Percentiles rank a stretch among this genome's conserved stretches.
phyloP scores from a whole-genome alignment of 2,329 filamentous ascomycete genomes.

The Emmonsiellopsis sp. region DNA sequence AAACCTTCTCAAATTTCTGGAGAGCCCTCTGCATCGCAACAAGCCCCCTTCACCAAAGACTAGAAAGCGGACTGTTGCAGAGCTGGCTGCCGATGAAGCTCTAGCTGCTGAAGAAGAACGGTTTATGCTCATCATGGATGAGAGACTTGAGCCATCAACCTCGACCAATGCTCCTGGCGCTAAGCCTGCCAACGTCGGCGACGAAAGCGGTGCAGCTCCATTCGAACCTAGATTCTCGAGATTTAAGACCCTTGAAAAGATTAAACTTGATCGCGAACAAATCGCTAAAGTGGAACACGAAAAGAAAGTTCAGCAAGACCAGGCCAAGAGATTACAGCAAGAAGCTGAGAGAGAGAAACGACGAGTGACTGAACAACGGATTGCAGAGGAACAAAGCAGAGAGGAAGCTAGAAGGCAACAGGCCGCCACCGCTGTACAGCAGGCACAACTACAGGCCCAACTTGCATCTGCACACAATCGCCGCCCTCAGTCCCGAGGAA shows the following conservation, averaged over 20 bases:
- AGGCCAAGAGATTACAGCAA: slow-evolving; percentile 38
- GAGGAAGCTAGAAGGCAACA: slow-evolving; percentile 32
- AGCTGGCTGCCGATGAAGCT: slow-evolving; percentile 91
- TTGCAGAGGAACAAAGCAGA: slow-evolving; percentile 35
- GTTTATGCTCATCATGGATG: slow-evolving; percentile 88
- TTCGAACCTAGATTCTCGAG: slow-evolving; percentile 83
- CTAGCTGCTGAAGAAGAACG: slow-evolving; percentile 80
- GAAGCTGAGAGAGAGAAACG: slow-evolving; percentile 42
- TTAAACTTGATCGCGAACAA: slow-evolving; percentile 68
- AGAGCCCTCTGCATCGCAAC: slow-evolving; percentile 68
- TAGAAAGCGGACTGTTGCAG: slow-evolving; percentile 85
- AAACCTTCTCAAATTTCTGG: slow-evolving; percentile 59
- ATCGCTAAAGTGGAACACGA: slow-evolving; percentile 45
- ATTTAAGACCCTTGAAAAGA: slow-evolving; percentile 84
- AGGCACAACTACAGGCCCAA: slow-evolving; percentile 32
- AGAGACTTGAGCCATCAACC: slow-evolving; percentile 58
- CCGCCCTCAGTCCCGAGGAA: slow-evolving; percentile 41
- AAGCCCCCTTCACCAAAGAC: slow-evolving; percentile 76
- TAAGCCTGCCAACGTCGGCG: slow-evolving; percentile 60
- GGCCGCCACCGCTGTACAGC: slow-evolving; percentile 39
- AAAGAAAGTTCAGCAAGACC: slow-evolving; percentile 41
- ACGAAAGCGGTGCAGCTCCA: slow-evolving; percentile 58
- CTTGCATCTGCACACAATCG: slow-evolving; percentile 40
- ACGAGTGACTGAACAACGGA: slow-evolving; percentile 33
- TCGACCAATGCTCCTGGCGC: slow-evolving; percentile 48